phyloP scores from a whole-genome alignment of 1,139 yeast species.

The Magnusiomyces fungicola region DNA sequence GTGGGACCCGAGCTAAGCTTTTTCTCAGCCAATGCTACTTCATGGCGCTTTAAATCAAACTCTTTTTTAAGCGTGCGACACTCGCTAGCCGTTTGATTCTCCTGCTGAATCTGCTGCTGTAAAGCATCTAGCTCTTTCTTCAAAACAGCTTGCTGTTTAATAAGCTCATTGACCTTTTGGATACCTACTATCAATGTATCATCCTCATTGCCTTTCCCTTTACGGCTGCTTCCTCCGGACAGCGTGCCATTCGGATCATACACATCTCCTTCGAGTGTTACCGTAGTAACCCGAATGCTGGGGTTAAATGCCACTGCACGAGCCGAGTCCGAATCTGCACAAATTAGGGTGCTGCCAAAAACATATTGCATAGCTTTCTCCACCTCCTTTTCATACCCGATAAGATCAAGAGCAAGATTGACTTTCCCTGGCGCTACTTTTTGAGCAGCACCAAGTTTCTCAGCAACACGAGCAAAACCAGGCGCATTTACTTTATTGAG shows the following conservation, averaged over 20 bases:
- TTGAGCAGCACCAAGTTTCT: slow-evolving; percentile 47
- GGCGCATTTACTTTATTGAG: slow-evolving; percentile 68
- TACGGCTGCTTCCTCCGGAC: slow-evolving; percentile 61
- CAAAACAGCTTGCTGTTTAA: slow-evolving; percentile 36
- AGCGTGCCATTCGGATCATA: slow-evolving; percentile 95
- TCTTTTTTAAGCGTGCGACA: slow-evolving; percentile 60
- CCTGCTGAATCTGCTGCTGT: slow-evolving; percentile 39
- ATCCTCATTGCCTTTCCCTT: not conserved
- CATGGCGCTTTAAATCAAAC: slow-evolving; percentile 59
- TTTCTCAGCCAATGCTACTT: slow-evolving; percentile 52
- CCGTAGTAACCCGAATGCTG: slow-evolving; percentile 70
- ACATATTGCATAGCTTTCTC: slow-evolving; percentile 83
- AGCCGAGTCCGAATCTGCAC: slow-evolving; percentile 84
- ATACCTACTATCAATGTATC: slow-evolving; percentile 43
- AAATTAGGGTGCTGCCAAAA: slow-evolving; percentile 80
- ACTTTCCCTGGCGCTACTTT: slow-evolving; percentile 72
- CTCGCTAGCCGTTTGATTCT: slow-evolving; percentile 42
- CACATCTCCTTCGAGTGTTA: slow-evolving; percentile 87
- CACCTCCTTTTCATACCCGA: slow-evolving; percentile 67
- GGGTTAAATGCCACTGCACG: slow-evolving; percentile 83
- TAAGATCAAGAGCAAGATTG: slow-evolving; percentile 73
- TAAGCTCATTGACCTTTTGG: slow-evolving; percentile 57
- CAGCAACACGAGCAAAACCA: slow-evolving; percentile 29
- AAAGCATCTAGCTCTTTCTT: slow-evolving; percentile 39
- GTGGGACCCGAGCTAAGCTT: slow-evolving; percentile 58